These are phyloP conservation scores for Periconia sp. DNA, from an alignment of 2,329 filamentous ascomycete species.

Conservation along the genomic window DNA sequence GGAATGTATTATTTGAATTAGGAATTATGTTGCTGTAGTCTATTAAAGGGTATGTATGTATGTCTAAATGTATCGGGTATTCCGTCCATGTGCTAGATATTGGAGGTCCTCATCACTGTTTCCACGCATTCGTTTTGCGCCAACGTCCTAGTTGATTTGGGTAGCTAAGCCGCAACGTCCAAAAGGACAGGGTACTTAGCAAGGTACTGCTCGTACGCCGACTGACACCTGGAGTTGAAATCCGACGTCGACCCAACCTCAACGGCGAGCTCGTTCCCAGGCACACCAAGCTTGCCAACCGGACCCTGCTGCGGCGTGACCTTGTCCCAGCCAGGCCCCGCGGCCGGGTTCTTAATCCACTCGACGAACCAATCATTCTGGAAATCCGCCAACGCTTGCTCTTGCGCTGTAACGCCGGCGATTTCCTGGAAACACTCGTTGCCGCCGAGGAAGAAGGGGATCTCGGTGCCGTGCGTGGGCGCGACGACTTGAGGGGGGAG, in stretches of 20 bases:
- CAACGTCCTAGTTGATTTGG: too few relatives aligned
- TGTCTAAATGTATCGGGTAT: too few relatives aligned
- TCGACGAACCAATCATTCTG: conserved; percentile 48
- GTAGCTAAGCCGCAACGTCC: conserved; percentile 5
- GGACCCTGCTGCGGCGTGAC: conserved; percentile 31
- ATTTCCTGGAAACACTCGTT: conserved; percentile 45
- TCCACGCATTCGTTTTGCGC: too few relatives aligned
- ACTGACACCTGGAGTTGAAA: conserved; percentile 39
- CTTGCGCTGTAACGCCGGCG: conserved; percentile 39
- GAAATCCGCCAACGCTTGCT: conserved; percentile 47
- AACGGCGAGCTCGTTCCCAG: conserved; percentile 37
- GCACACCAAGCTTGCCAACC: conserved; percentile 38
- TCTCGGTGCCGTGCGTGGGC: conserved; percentile 46
- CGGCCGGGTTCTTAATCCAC: conserved; percentile 49
- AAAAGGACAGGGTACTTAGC: conserved; percentile 25
- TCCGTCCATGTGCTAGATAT: too few relatives aligned
- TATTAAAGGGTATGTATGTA: too few relatives aligned
- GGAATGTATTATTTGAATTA: too few relatives aligned
- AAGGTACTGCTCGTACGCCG: conserved; percentile 29
- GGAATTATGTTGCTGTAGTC: too few relatives aligned
- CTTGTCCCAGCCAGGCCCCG: conserved; percentile 47
- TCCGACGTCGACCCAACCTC: conserved; percentile 32
- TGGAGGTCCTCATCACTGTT: too few relatives aligned
- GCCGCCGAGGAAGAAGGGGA: conserved; percentile 51
- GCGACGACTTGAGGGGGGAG: conserved; percentile 23